Percentiles rank a stretch among this genome's conserved stretches.
These are phyloP conservation scores for Fusarium lateritium DNA, from an alignment of 2,329 filamentous ascomycete genomes.

Conservation along the genomic window DNA sequence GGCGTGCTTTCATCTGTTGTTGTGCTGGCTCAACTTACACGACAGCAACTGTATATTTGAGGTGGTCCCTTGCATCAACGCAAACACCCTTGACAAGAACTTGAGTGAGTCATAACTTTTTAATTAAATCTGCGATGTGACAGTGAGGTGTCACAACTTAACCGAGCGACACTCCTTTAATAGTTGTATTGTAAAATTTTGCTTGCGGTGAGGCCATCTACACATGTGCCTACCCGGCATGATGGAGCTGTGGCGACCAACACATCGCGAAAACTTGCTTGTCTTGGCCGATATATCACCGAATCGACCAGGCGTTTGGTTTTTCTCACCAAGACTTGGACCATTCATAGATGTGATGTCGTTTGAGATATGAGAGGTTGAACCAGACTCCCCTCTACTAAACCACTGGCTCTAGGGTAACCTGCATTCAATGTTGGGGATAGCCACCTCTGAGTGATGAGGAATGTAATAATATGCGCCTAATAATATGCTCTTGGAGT, in stretches of 20 bases:
- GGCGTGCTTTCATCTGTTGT: slow-evolving; percentile 26
- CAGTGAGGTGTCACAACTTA: slow-evolving; percentile 2
- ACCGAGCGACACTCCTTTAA: slow-evolving; percentile 8
- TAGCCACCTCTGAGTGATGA: no score
- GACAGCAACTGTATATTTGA: slow-evolving; percentile 26
- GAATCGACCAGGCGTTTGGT: neutral
- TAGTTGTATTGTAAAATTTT: slow-evolving; percentile 3
- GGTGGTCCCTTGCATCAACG: slow-evolving; percentile 31
- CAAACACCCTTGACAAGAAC: slow-evolving; percentile 24
- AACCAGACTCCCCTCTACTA: no score
- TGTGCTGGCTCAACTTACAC: slow-evolving; percentile 41
- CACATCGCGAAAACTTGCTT: slow-evolving; percentile 14
- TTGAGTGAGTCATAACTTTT: slow-evolving; percentile 21
- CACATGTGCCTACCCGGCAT: slow-evolving; percentile 14
- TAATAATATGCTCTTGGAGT: no score
- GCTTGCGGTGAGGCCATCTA: slow-evolving; percentile 40
- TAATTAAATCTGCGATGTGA: slow-evolving; percentile 22
- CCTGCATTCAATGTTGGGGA: no score
- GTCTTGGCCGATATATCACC: neutral
- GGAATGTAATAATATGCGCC: no score
- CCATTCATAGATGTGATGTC: neutral
- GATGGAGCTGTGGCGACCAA: slow-evolving; percentile 8
- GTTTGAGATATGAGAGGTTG: no score
- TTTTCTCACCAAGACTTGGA: neutral
- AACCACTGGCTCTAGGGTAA: no score